These are phyloP conservation scores for Catenaria anguillulae DNA, from an alignment of 371 early-diverging fungal species.

Conservation along the genomic window DNA sequence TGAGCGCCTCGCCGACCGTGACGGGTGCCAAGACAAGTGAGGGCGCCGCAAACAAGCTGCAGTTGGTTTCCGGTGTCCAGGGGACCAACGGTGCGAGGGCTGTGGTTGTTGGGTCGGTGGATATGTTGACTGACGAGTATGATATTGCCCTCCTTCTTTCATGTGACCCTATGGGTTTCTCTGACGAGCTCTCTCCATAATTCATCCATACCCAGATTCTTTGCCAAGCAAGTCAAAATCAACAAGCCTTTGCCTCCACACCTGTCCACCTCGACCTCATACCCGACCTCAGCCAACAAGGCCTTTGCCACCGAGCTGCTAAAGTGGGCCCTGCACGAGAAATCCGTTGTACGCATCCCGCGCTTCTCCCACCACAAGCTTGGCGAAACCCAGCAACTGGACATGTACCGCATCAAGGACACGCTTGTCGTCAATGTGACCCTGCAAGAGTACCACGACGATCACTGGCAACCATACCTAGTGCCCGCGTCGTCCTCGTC, in stretches of 20 bases:
- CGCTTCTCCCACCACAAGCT: slow-evolving; percentile 50
- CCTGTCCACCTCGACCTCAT: too few species aligned
- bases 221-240: too few species aligned
- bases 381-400: slow-evolving; percentile 42
- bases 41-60: slow-evolving; percentile 30
- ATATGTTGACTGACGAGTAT: slow-evolving; percentile 59
- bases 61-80: slow-evolving; percentile 67
- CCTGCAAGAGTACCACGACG: slow-evolving; percentile 55
- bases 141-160: too few species aligned
- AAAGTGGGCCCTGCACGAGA: slow-evolving; percentile 87
- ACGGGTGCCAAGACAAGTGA: slow-evolving; percentile 20
- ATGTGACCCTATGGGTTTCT: too few species aligned
- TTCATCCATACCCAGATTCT: too few species aligned
- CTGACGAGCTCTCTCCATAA: too few species aligned
- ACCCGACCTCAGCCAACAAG: slow-evolving; percentile 48
- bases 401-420: slow-evolving; percentile 77
- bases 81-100: slow-evolving; percentile 77
- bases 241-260: too few species aligned
- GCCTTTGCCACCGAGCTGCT: slow-evolving; percentile 52
- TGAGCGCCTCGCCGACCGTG: slow-evolving; percentile 44
- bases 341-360: slow-evolving; percentile 58
- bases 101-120: slow-evolving; percentile 62
- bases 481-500: slow-evolving; percentile 30
- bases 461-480: slow-evolving; percentile 64
- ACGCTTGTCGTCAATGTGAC: slow-evolving; percentile 69